A percentile compares a stretch with the other conserved stretches of the same genome.
Conservation (phyloP, 257 asterid species). For the Primulina eburnea region DNA sequence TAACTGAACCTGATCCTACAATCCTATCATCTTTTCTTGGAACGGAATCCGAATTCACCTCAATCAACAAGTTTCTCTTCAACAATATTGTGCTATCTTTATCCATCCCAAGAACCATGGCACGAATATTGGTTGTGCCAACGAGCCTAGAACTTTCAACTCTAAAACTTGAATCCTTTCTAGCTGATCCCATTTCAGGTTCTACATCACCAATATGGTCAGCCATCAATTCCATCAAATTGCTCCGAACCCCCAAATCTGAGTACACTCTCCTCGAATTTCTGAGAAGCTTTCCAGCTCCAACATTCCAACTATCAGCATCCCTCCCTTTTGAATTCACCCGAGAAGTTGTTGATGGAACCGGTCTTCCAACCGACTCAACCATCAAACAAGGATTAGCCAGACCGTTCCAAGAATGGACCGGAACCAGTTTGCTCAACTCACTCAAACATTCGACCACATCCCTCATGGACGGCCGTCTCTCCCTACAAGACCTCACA, state of each 20-base stretch:
- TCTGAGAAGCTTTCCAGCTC: slow-evolving; percentile 36
- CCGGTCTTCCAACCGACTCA: slow-evolving; percentile 62
- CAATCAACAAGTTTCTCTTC: slow-evolving; percentile 33
- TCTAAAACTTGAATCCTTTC: slow-evolving; percentile 48
- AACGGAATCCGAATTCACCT: slow-evolving; percentile 24
- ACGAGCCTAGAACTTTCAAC: slow-evolving; percentile 35
- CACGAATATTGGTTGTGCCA: slow-evolving; percentile 26
- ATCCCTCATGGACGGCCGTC: slow-evolving; percentile 84
- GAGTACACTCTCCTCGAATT: slow-evolving; percentile 47
- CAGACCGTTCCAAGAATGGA: slow-evolving; percentile 76
- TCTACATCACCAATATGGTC: slow-evolving; percentile 36
- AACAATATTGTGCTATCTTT: slow-evolving; percentile 31
- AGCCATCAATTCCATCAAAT: slow-evolving; percentile 80
- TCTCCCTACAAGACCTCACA: slow-evolving; percentile 83
- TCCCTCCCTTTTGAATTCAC: slow-evolving; percentile 24
- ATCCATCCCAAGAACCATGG: slow-evolving; percentile 33
- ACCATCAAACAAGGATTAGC: slow-evolving; percentile 81
- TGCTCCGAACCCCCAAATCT: slow-evolving; percentile 46
- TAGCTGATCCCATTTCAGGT: slow-evolving; percentile 24
- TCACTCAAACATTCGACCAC: slow-evolving; percentile 67
- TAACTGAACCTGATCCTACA: slow-evolving; percentile 17
- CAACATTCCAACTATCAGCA: slow-evolving; percentile 29
- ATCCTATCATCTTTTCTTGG: slow-evolving; percentile 18
- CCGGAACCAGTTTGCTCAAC: slow-evolving; percentile 60
- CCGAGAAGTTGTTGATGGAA: slow-evolving; percentile 28